Evolutionary conservation across 495 filamentous ascomycete species (phyloP), one percentile per base, ranked within the genome.

Genomic region (Amniculicola lignicola): DNA sequence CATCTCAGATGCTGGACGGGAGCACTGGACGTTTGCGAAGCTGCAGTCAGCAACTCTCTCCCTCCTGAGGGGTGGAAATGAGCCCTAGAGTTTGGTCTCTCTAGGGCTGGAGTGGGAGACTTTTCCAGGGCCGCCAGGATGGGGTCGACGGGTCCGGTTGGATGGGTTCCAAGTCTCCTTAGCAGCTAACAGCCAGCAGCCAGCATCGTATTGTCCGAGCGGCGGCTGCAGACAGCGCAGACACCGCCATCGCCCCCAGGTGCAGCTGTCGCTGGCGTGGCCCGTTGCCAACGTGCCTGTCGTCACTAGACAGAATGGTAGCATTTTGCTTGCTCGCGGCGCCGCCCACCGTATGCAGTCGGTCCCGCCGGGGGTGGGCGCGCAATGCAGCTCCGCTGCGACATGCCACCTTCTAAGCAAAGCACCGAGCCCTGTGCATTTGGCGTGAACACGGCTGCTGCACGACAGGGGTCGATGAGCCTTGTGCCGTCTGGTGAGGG

Each of bases 21-120:
- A 24, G 12, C n/a, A 3, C 12, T 18, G 44, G 14, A 19, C 37
- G 53, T 36, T 49, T 48, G 53, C 43, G 42, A 48, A 48, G 43
- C 56, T 55, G 57, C 57, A 49, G 51, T 61, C 51, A 61, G 57
- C 57, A 55, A n/a, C n/a, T 1, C 25, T 47, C n/a, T 12, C n/a
- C 4, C 45, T 14, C 40, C 45, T 38, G 51, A 39, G 11, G 31
- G 51, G 57, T 45, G 57, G 57, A 55, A 55, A 61, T 61, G 50
- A 51, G 44, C 44, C 38, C 43, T 49, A 27, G 25, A 19, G 46
- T 52, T 42, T 5, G 5, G 36, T 11, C 14, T 9, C 15, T 36
- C 36, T 27, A 22, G 2, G 16, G n/a, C 22, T 19, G 44, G 36
- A 45, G 39, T 22, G 24, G 12, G 43, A 25, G 4, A 21, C 25